phyloP scores from a whole-genome alignment of 352 stramenopile genomes.

The Phytophthora hybrid region DNA sequence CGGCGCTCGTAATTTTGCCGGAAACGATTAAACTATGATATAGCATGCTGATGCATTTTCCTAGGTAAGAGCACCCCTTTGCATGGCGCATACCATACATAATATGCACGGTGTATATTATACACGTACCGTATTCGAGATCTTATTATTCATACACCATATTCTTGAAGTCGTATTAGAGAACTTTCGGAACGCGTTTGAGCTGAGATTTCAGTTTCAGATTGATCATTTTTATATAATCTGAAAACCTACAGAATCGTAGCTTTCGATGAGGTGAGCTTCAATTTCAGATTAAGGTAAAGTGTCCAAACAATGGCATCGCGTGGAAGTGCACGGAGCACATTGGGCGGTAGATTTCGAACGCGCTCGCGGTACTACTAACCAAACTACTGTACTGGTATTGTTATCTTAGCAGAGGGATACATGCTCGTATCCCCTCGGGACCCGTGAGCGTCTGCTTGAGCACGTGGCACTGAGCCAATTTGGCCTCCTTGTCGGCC shows the following conservation, averaged over 20 bases:
- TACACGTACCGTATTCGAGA: no score
- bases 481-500: constrained; percentile 89
- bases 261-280: not conserved
- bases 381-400: not conserved
- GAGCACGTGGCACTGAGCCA: constrained; percentile 66
- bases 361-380: no score
- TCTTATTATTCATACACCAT: no score
- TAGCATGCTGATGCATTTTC: no score
- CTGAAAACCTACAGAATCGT: not conserved
- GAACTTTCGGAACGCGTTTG: no score
- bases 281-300: not conserved
- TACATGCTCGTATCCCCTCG: not conserved
- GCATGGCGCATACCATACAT: no score
- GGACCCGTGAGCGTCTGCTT: constrained; percentile 56
- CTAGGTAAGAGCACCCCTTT: no score
- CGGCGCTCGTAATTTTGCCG: no score
- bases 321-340: not conserved
- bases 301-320: not conserved
- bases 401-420: no score
- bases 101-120: no score
- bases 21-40: no score
- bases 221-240: not conserved
- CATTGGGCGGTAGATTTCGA: not conserved
- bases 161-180: no score
- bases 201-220: not conserved